A percentile compares a stretch with the other conserved stretches of the same genome.
phyloP scores from a whole-genome alignment of 345 rosid species.

The Populus ilicifolia region DNA sequence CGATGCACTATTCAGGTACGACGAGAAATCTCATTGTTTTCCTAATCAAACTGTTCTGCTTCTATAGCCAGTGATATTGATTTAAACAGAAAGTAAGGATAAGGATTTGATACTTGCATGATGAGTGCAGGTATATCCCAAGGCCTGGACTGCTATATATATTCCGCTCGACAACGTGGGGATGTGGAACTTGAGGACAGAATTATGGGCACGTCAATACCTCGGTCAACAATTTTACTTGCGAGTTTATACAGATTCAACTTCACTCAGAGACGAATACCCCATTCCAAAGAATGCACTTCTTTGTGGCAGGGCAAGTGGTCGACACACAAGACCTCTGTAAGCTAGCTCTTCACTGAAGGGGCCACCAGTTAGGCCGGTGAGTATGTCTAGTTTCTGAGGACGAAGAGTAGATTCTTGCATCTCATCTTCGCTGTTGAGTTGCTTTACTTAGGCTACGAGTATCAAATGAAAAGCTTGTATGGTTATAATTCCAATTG shows the following conservation, averaged over 20 bases:
- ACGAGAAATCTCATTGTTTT: background rate
- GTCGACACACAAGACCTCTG: constrained; percentile 70
- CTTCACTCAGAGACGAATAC: constrained; percentile 67
- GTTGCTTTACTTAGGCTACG: background rate
- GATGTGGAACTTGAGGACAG: constrained; percentile 89
- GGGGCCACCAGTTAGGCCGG: background rate
- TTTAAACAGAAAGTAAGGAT: background rate
- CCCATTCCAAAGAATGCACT: constrained; percentile 69
- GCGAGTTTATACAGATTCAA: constrained; percentile 52
- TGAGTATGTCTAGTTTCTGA: constrained; percentile 5
- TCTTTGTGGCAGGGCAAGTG: constrained; percentile 75
- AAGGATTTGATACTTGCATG: background rate
- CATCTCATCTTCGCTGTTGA: constrained; percentile 13
- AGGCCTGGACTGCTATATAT: constrained; percentile 86
- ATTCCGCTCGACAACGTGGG: constrained; percentile 84
- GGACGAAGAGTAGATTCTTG: constrained; percentile 29
- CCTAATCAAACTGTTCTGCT: background rate
- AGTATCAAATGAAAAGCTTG: background rate
- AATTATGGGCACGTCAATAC: constrained; percentile 89
- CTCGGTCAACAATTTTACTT: constrained; percentile 85
- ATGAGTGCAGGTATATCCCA: constrained; percentile 73
- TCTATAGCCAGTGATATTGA: background rate
- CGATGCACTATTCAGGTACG: constrained; percentile 77
- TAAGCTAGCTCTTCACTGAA: constrained; percentile 13
- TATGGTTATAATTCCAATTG: constrained; percentile 26